These are phyloP conservation scores for Linum tenue DNA, from an alignment of 345 rosid genomes.

Conservation along the genomic window DNA sequence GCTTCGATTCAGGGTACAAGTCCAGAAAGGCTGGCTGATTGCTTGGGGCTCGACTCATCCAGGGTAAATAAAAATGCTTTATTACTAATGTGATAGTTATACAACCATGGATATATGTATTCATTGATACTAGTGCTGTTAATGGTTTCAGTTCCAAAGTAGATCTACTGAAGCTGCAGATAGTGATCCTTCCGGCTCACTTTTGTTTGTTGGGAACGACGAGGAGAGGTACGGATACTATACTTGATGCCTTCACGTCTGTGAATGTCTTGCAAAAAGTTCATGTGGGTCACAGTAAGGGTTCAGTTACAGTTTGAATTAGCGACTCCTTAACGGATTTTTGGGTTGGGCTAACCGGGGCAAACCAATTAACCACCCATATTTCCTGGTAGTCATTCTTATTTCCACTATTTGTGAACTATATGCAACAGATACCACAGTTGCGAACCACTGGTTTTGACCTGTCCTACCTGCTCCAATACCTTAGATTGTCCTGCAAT, in stretches of 20 bases:
- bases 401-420: slow-evolving; percentile 2
- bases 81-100: too few species aligned
- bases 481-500: slow-evolving; percentile 66
- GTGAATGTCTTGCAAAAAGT: neutral
- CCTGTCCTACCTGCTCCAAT: slow-evolving; percentile 81
- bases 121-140: too few species aligned
- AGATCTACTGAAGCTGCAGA: slow-evolving; percentile 41
- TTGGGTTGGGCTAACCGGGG: too few species aligned
- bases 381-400: neutral
- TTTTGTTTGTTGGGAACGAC: slow-evolving; percentile 54
- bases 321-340: too few species aligned
- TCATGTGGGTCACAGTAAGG: neutral
- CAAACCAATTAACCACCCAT: neutral
- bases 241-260: neutral
- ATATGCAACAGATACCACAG: slow-evolving; percentile 47
- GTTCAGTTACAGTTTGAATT: too few species aligned
- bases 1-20: slow-evolving; percentile 95
- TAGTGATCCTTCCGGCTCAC: slow-evolving; percentile 45
- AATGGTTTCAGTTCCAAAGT: slow-evolving; percentile 22
- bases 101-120: too few species aligned
- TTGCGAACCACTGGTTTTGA: slow-evolving; percentile 67
- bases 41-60: slow-evolving; percentile 90
- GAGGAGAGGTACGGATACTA: slow-evolving; percentile 62
- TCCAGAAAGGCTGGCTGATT: slow-evolving; percentile 85
- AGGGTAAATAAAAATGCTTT: slow-evolving; percentile 40